A percentile compares a stretch with the other conserved stretches of the same genome.
These are phyloP conservation scores for Metschnikowia kofuensis DNA, from an alignment of 805 yeast species.

Conservation along the genomic window DNA sequence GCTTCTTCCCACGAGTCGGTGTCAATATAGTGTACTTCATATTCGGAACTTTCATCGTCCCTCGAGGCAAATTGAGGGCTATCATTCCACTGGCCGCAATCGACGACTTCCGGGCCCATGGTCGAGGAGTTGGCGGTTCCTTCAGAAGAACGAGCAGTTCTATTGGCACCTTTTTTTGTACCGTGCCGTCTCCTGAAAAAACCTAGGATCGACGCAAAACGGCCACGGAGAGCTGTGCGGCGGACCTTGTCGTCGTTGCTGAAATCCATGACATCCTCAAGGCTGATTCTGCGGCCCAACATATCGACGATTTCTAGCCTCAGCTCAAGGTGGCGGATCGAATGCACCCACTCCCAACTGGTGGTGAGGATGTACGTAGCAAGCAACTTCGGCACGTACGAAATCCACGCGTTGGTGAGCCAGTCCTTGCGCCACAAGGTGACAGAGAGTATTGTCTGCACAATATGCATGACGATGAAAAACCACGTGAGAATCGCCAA, in stretches of 20 bases:
- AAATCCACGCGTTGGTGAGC: slow-evolving; percentile 50
- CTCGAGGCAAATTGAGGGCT: not conserved
- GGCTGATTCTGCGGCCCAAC: slow-evolving; percentile 56
- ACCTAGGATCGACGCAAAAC: slow-evolving; percentile 25
- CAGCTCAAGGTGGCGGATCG: slow-evolving; percentile 49
- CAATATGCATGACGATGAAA: slow-evolving; percentile 37
- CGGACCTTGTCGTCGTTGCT: slow-evolving; percentile 21
- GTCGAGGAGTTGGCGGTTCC: too few relatives aligned
- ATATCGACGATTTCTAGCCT: slow-evolving; percentile 53
- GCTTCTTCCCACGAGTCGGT: slow-evolving; percentile 24
- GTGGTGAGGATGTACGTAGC: slow-evolving; percentile 50
- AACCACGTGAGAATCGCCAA: slow-evolving; percentile 45
- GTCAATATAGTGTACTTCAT: slow-evolving; percentile 27
- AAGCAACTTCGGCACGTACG: slow-evolving; percentile 40
- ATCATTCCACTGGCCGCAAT: not conserved
- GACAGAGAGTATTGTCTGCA: slow-evolving; percentile 24
- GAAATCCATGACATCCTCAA: slow-evolving; percentile 37
- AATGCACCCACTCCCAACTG: slow-evolving; percentile 66
- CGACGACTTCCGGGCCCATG: slow-evolving; percentile 4
- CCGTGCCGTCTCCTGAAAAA: not conserved
- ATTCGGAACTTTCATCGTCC: slow-evolving; percentile 11
- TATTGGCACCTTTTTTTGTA: not conserved
- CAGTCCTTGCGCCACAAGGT: slow-evolving; percentile 28
- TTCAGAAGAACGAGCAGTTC: too few relatives aligned
- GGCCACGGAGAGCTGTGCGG: slow-evolving; percentile 28